These are phyloP conservation scores for Ogataea philodendri DNA, from an alignment of 805 yeast genomes.

Conservation along the genomic window DNA sequence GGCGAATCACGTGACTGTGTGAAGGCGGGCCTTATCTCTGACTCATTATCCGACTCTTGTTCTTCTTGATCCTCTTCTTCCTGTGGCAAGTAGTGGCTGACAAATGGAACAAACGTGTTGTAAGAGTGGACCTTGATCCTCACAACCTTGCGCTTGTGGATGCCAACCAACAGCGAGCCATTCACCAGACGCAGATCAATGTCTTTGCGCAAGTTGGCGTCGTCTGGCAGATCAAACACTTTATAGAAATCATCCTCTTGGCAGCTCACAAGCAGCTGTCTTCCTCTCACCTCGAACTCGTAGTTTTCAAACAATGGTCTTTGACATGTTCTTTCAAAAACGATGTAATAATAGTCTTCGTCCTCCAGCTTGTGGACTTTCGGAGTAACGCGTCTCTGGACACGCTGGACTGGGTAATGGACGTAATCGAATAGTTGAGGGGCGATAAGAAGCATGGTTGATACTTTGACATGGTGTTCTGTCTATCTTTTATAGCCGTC, in stretches of 20 bases:
- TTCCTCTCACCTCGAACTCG: slow-evolving; percentile 21
- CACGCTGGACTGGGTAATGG: slow-evolving; percentile 3
- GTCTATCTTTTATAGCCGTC: not conserved
- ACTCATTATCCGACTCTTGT: too few species aligned
- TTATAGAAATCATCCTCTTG: slow-evolving; percentile 22
- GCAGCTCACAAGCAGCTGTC: slow-evolving; percentile 23
- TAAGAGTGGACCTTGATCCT: slow-evolving; percentile 3
- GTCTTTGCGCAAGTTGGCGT: slow-evolving; percentile 20
- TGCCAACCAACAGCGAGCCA: slow-evolving; percentile 18
- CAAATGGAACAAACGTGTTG: too few species aligned
- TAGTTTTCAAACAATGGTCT: slow-evolving; percentile 23
- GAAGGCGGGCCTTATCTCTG: too few species aligned
- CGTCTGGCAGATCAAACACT: slow-evolving; percentile 25
- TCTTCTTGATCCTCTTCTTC: too few species aligned
- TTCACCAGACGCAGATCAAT: slow-evolving; percentile 21
- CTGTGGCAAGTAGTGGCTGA: too few species aligned
- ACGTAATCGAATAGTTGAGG: slow-evolving; percentile 12
- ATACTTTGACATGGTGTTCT: too few species aligned
- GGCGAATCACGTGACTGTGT: too few species aligned
- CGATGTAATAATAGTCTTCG: slow-evolving; percentile 23
- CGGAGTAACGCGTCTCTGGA: slow-evolving; percentile 12
- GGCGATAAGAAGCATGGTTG: slow-evolving; percentile 23
- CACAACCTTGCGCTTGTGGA: slow-evolving; percentile 2
- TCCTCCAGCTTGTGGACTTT: slow-evolving; percentile 20
- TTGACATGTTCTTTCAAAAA: slow-evolving; percentile 21